Evolutionary conservation across 257 asterid genomes (phyloP).

Genomic region (Fraxinus pennsylvanica): DNA sequence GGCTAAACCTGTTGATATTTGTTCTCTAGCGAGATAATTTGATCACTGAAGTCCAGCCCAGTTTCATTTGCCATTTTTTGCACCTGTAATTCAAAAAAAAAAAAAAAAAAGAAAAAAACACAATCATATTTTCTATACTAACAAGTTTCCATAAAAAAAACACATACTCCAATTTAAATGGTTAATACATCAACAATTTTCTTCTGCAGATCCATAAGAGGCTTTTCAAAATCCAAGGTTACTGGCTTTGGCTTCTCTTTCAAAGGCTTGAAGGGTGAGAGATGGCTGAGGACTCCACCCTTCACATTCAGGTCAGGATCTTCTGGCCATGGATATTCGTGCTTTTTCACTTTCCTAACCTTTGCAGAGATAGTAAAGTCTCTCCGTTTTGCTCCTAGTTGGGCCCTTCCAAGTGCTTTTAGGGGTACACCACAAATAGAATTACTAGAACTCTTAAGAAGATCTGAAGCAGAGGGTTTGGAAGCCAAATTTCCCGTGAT

Average conservation of each 20-base stretch:
- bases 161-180: neutral
- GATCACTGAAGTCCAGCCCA: conserved; percentile 84
- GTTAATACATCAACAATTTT: conserved; percentile 68
- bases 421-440: conserved; percentile 70
- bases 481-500: conserved; percentile 59
- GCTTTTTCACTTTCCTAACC: conserved; percentile 68
- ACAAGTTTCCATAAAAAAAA: neutral
- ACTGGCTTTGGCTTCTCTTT: conserved; percentile 93
- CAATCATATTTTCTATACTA: conserved; percentile 9
- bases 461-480: conserved; percentile 65
- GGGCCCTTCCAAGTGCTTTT: conserved; percentile 62
- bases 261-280: conserved; percentile 89
- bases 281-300: conserved; percentile 90
- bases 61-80: conserved; percentile 92
- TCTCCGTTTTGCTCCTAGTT: conserved; percentile 52
- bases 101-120: conserved; percentile 2
- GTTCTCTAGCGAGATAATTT: conserved; percentile 71
- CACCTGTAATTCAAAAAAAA: conserved; percentile 49
- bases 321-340: conserved; percentile 80
- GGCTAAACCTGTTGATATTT: conserved; percentile 77
- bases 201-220: conserved; percentile 77
- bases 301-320: conserved; percentile 82
- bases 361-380: conserved; percentile 59
- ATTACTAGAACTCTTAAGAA: conserved; percentile 67
- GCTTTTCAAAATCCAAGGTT: conserved; percentile 87